phyloP scores from a whole-genome alignment of 2,329 filamentous ascomycete genomes.

The Scedosporium dehoogii region DNA sequence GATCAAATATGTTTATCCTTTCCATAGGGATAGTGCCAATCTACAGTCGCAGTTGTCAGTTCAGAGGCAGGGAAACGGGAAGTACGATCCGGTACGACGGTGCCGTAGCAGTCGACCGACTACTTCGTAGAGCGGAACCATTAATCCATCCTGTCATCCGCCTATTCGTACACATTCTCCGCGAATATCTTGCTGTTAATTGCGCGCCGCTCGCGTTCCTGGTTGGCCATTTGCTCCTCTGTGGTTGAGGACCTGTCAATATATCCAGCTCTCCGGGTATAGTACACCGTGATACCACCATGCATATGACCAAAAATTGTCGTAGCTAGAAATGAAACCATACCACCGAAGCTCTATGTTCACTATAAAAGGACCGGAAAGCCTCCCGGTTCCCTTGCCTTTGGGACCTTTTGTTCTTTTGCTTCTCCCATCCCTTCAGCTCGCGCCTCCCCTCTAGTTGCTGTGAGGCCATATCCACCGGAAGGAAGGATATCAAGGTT shows the following conservation, averaged over 20 bases:
- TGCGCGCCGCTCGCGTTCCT: background rate
- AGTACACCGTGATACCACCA: background rate
- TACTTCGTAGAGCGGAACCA: background rate
- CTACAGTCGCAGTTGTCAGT: background rate
- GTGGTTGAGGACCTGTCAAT: background rate
- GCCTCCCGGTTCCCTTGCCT: background rate
- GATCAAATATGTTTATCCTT: constrained; percentile 3
- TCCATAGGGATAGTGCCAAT: constrained; percentile 2
- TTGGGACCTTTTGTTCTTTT: background rate
- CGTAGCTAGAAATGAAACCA: background rate
- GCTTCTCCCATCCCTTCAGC: background rate
- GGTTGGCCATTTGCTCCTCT: background rate
- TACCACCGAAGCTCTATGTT: background rate
- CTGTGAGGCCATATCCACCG: background rate
- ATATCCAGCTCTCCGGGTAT: background rate
- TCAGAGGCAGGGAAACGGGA: too few relatives aligned
- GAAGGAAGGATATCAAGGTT: background rate
- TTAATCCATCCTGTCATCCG: background rate
- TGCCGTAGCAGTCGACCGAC: background rate
- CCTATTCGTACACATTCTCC: background rate
- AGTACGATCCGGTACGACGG: background rate
- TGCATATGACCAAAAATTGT: background rate
- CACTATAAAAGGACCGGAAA: background rate
- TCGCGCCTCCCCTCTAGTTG: background rate
- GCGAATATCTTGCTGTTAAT: background rate